These are phyloP conservation scores for Roridomyces roridus DNA, from an alignment of 768 basidiomycete species.

Conservation along the genomic window DNA sequence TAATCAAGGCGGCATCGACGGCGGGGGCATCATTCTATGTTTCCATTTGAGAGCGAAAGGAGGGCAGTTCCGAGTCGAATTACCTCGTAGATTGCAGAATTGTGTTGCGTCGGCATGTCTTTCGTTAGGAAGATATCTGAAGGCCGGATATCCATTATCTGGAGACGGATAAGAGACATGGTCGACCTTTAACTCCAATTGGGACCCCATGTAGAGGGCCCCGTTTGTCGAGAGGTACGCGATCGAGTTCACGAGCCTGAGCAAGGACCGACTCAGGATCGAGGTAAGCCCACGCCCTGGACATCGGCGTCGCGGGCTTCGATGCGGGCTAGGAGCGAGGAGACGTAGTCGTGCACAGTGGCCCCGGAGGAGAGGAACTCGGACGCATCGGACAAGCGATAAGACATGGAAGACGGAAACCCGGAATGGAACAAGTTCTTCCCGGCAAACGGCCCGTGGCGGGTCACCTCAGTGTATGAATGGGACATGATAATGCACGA, in stretches of 20 bases:
- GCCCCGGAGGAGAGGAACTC: slow-evolving; percentile 15
- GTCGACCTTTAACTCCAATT: slow-evolving; percentile 23
- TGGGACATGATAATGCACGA: too few species aligned
- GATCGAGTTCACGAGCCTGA: slow-evolving; percentile 21
- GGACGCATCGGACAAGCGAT: slow-evolving; percentile 5
- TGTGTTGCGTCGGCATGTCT: slow-evolving; percentile 27
- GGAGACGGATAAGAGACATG: background rate
- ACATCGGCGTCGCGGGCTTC: slow-evolving; percentile 16
- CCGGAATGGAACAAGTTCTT: too few species aligned
- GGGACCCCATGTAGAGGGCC: slow-evolving; percentile 23
- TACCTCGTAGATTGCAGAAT: slow-evolving; percentile 19
- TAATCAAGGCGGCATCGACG: slow-evolving; percentile 19
- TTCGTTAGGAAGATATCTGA: background rate
- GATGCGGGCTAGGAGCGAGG: slow-evolving; percentile 10
- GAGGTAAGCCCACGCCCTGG: slow-evolving; percentile 20
- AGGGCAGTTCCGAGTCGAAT: too few species aligned
- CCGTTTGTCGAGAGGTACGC: slow-evolving; percentile 10
- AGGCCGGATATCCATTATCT: too few species aligned
- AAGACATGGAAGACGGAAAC: background rate
- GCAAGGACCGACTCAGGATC: slow-evolving; percentile 17
- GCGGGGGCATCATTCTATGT: slow-evolving; percentile 2
- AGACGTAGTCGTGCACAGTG: slow-evolving; percentile 13
- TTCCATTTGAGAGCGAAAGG: too few species aligned
- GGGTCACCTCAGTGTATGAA: too few species aligned
- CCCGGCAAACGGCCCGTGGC: background rate